Percentiles rank a stretch among this genome's conserved stretches.
phyloP scores from a whole-genome alignment of 441 rosid species.

The Aleurites moluccanus region DNA sequence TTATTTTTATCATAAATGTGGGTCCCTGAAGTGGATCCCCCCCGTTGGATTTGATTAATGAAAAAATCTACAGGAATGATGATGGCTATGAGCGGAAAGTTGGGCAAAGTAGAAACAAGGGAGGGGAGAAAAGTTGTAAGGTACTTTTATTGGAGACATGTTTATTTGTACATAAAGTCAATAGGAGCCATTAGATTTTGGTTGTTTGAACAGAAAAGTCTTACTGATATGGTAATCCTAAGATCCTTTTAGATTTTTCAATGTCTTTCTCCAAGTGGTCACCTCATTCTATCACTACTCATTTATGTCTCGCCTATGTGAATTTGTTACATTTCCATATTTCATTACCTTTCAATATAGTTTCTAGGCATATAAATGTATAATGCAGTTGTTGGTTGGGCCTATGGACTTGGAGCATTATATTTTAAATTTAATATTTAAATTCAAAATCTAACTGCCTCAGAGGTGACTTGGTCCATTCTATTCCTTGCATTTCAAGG shows the following conservation, averaged over 20 bases:
- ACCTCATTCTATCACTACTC: not conserved
- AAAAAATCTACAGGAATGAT: conserved; percentile 14
- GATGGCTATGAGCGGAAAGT: not conserved
- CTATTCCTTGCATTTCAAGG: not conserved
- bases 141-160: not conserved
- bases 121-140: not conserved
- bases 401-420: not conserved
- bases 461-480: no score
- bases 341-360: no score
- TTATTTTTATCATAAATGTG: conserved; percentile 8
- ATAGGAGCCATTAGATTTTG: conserved; percentile 25
- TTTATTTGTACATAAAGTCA: not conserved
- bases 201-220: conserved; percentile 14
- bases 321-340: no score
- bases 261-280: not conserved
- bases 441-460: no score
- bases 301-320: no score
- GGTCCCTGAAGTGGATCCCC: conserved; percentile 26
- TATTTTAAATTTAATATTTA: no score
- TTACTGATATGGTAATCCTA: conserved; percentile 6
- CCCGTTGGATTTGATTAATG: conserved; percentile 33
- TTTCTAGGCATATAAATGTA: not conserved
- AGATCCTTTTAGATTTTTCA: conserved; percentile 12
- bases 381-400: not conserved
- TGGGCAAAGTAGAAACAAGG: not conserved